Evolutionary conservation across 345 rosid genomes (phyloP), one percentile per base, ranked within the genome.

Genomic region (Sisymbrium altissimum): DNA sequence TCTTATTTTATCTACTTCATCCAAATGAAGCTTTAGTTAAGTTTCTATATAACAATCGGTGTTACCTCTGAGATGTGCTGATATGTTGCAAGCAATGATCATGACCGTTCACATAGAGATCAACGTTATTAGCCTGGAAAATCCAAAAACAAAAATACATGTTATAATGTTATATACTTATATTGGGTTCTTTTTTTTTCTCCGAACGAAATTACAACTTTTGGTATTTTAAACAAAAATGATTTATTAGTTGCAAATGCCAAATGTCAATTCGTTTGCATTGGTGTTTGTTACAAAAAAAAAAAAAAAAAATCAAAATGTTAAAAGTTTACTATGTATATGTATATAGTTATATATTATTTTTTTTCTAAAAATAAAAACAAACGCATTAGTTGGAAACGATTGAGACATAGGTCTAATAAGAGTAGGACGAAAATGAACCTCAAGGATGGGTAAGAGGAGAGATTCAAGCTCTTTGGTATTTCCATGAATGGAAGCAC

Each of bases 81-180:
- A 85, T 78, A 62, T 85, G 89, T 79, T 87, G 71, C 74, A 87
- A 73, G 81, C 88, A 84, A 71, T 86, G 88, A 40, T 86, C 90
- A 52, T 86, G 90, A 19, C 87, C 88, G 38, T 87, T 87, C 54
- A 87, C 58, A 66, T 85, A 87, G 33, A 85, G 69, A 71, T 83
- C 85, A 11, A 79, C 86, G 7, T 74, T 29, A 71, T 85, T 79
- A 0, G 50, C 86, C 88, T 85, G 79, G 4, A 66, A 44, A 59
- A 40, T n/a, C 12, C 56, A 41, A 66, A 15, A n/a, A 65, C 25
- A 56, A 14, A 61, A 39, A 7, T 14, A 35, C 66, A 38, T 56
- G 27, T 32, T 71, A n/a, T n/a, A n/a, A n/a, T n/a, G n/a, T n/a
- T n/a, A n/a, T n/a, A n/a, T n/a, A n/a, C n/a, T n/a, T n/a, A 39